Percentiles rank a stretch among this genome's conserved stretches.
Conservation (phyloP, 1,284 basidiomycete genomes). For the Melampsora occidentalis region DNA sequence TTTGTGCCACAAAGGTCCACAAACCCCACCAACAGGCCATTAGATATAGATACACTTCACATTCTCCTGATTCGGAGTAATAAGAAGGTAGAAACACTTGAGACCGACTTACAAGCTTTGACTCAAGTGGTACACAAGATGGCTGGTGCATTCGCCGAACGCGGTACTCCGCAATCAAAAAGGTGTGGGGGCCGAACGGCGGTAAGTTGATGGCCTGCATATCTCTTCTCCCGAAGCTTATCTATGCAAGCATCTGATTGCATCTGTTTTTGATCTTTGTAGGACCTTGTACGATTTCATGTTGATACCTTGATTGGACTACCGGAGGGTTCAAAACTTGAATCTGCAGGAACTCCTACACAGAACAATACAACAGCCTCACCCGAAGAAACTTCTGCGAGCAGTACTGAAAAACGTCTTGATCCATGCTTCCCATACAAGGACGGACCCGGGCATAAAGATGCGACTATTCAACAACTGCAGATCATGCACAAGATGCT, state of each 20-base stretch:
- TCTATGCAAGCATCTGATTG: neutral
- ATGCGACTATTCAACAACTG: slow-evolving; percentile 15
- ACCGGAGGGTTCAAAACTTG: neutral
- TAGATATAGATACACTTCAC: neutral
- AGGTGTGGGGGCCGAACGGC: neutral
- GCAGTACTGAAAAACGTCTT: neutral
- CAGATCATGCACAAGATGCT: slow-evolving; percentile 31
- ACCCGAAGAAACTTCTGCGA: neutral
- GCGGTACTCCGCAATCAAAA: neutral
- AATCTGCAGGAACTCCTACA: neutral
- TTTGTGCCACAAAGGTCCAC: neutral
- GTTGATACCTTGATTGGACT: slow-evolving; percentile 6
- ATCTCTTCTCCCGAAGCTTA: neutral
- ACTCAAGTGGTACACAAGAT: neutral
- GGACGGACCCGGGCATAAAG: slow-evolving; percentile 16
- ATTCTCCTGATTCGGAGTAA: slow-evolving; percentile 1
- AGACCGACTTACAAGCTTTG: neutral
- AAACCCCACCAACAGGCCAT: neutral
- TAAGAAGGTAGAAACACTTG: neutral
- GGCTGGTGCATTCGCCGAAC: neutral
- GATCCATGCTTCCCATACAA: slow-evolving; percentile 32
- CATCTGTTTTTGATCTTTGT: neutral
- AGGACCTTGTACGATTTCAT: neutral
- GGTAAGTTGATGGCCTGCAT: neutral
- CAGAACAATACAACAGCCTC: neutral